Percentiles rank a stretch among this genome's conserved stretches.
phyloP scores from a whole-genome alignment of 129 eudicot species.

The Calendula officinalis region DNA sequence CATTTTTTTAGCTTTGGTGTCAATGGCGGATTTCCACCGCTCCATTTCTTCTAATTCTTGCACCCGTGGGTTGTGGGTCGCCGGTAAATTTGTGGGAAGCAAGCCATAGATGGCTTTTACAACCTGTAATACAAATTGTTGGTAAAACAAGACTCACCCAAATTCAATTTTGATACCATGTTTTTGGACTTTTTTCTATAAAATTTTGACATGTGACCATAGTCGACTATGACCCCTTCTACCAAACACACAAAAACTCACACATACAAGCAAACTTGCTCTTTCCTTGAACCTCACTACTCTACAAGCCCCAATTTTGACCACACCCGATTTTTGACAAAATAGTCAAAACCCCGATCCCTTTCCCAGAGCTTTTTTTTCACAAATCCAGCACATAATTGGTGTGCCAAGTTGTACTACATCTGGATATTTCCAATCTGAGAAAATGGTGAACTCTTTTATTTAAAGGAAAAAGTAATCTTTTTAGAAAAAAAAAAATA shows the following conservation, averaged over 20 bases:
- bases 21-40: constrained; percentile 56
- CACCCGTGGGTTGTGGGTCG: constrained; percentile 35
- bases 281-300: constrained; percentile 16
- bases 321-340: constrained; percentile 14
- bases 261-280: constrained; percentile 15
- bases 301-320: constrained; percentile 24
- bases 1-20: constrained; percentile 54
- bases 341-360: constrained; percentile 18
- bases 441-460: not conserved
- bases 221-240: constrained; percentile 4
- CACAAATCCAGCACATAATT: constrained; percentile 20
- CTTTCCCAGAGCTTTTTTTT: not conserved
- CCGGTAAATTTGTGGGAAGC: constrained; percentile 32
- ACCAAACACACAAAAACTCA: constrained; percentile 20
- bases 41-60: constrained; percentile 76
- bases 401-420: constrained; percentile 6
- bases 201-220: constrained; percentile 13
- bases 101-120: constrained; percentile 71
- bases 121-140: constrained; percentile 69
- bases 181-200: constrained; percentile 9
- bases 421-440: constrained; percentile 5
- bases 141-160: constrained; percentile 42
- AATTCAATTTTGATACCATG: constrained; percentile 11
- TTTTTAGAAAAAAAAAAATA: not conserved
- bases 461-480: not conserved